Percentiles rank a stretch among this genome's conserved stretches.
Conservation (phyloP, 2,329 filamentous ascomycete species). For the Fusarium napiforme region DNA sequence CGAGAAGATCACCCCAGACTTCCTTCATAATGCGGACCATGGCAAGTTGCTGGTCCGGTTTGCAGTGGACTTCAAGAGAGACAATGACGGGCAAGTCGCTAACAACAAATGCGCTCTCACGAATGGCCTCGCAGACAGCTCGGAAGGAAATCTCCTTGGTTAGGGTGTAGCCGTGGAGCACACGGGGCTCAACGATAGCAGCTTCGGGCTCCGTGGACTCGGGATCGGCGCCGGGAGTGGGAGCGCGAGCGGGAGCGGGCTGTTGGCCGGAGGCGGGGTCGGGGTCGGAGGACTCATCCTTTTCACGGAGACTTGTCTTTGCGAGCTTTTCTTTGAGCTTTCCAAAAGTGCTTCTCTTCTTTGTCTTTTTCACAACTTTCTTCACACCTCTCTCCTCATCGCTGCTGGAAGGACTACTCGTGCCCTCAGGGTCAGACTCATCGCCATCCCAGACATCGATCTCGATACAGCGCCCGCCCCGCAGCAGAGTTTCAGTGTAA, state of each 20-base stretch:
- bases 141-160: conserved; percentile 91
- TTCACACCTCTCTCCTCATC: conserved; percentile 57
- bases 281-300: conserved; percentile 29
- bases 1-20: conserved; percentile 78
- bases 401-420: conserved; percentile 55
- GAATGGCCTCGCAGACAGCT: conserved; percentile 83
- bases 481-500: conserved; percentile 84
- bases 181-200: conserved; percentile 72
- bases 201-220: conserved; percentile 40
- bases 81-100: conserved; percentile 89
- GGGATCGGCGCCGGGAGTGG: conserved; percentile 1
- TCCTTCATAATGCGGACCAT: conserved; percentile 95
- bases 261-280: conserved; percentile 4
- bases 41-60: conserved; percentile 80
- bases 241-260: neutral
- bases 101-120: conserved; percentile 78
- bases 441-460: conserved; percentile 96
- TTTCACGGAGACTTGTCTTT: conserved; percentile 59
- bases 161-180: conserved; percentile 89
- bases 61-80: conserved; percentile 91
- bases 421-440: conserved; percentile 70
- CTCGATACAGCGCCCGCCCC: conserved; percentile 90
- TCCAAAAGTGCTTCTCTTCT: conserved; percentile 66
- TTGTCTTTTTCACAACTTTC: conserved; percentile 64
- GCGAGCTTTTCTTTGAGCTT: conserved; percentile 71